Percentiles rank a stretch among this genome's conserved stretches.
phyloP scores from a whole-genome alignment of 139 green algal genomes.

The Protoeuglena noctilucae region DNA sequence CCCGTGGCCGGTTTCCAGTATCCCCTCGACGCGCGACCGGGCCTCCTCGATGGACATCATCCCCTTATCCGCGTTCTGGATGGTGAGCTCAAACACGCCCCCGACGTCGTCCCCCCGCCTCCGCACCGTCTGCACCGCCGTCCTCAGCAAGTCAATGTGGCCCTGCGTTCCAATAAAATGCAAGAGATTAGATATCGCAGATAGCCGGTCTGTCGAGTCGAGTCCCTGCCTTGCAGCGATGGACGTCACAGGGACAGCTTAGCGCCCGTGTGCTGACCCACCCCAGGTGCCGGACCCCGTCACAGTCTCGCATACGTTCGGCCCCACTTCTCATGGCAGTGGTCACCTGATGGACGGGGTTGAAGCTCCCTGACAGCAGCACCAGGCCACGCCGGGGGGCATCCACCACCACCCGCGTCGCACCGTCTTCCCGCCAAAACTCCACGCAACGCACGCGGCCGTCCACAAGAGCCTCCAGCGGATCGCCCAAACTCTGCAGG shows the following conservation, averaged over 20 bases:
- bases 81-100: constrained; percentile 57
- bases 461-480: constrained; percentile 29
- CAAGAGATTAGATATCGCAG: not conserved
- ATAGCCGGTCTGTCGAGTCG: too few relatives aligned
- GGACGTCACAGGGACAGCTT: too few relatives aligned
- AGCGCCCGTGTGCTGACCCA: not conserved
- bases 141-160: constrained; percentile 40
- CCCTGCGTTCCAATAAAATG: constrained; percentile 11
- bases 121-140: constrained; percentile 6
- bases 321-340: not conserved
- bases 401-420: constrained; percentile 38
- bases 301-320: not conserved
- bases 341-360: constrained; percentile 61
- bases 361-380: constrained; percentile 77
- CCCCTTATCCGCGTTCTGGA: constrained; percentile 83
- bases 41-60: constrained; percentile 38
- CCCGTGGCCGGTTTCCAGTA: constrained; percentile 31
- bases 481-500: constrained; percentile 10
- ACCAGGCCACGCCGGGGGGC: constrained; percentile 34
- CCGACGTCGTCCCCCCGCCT: constrained; percentile 5
- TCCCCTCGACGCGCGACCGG: constrained; percentile 47
- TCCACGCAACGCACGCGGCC: constrained; percentile 39
- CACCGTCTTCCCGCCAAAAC: constrained; percentile 35
- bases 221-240: too few relatives aligned
- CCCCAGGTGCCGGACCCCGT: not conserved